A percentile compares a stretch with the other conserved stretches of the same genome.
These are phyloP conservation scores for Thermothielavioides terrestris DNA, from an alignment of 495 filamentous ascomycete species.

Conservation along the genomic window DNA sequence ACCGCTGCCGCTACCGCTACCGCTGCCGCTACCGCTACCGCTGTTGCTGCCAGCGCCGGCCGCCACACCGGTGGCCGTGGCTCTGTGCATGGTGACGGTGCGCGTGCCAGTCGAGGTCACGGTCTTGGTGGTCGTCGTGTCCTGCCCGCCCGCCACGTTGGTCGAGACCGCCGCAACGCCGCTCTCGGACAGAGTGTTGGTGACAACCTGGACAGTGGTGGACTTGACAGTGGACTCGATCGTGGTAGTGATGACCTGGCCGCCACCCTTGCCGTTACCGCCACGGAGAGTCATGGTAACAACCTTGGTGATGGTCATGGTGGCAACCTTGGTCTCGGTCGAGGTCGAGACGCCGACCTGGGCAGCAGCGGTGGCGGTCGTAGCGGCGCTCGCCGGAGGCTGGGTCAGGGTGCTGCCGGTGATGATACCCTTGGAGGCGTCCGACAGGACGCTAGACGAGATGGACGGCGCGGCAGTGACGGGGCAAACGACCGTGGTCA, in stretches of 20 bases:
- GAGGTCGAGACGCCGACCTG: constrained; percentile 9
- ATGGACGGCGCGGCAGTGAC: constrained; percentile 34
- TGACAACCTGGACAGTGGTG: constrained; percentile 17
- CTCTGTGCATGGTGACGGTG: constrained; percentile 30
- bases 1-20: constrained; percentile 10
- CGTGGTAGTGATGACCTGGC: constrained; percentile 29
- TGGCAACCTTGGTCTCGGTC: constrained; percentile 18
- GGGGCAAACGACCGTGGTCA: constrained; percentile 40
- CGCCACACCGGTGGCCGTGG: constrained; percentile 8
- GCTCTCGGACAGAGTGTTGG: constrained; percentile 9
- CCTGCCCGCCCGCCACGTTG: constrained; percentile 8
- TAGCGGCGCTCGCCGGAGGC: constrained; percentile 23
- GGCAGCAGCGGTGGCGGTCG: constrained; percentile 16
- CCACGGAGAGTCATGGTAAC: constrained; percentile 35
- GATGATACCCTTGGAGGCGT: constrained; percentile 30
- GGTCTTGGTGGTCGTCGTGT: constrained; percentile 29
- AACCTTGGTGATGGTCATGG: constrained; percentile 17
- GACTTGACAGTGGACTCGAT: constrained; percentile 28
- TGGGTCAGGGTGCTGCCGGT: constrained; percentile 16
- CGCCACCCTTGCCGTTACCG: constrained; percentile 16
- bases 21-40: constrained; percentile 20
- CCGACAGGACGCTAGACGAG: constrained; percentile 29
- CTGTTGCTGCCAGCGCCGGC: constrained; percentile 13
- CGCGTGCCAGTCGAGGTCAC: constrained; percentile 32
- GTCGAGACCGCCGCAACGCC: background rate